Conservation (phyloP, 2,329 filamentous ascomycete species). For the Trichophyton simii region DNA sequence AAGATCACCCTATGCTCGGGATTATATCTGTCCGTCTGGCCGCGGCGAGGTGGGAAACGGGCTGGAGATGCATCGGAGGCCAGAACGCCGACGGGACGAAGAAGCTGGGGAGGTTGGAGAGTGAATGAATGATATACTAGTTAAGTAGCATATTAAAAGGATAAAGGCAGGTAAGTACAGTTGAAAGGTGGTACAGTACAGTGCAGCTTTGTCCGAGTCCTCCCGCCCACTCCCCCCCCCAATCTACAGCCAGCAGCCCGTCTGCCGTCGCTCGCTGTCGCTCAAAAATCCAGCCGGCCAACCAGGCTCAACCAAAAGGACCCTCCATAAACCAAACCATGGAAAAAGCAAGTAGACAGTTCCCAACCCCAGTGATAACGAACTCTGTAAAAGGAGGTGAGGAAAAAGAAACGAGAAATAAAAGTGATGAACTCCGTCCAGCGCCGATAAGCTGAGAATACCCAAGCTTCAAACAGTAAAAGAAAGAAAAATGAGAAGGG, state of each 20-base stretch:
- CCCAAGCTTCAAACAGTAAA: background rate
- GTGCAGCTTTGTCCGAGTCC: background rate
- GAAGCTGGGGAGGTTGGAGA: background rate
- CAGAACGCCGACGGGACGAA: background rate
- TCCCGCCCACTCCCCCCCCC: background rate
- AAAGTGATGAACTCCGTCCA: background rate
- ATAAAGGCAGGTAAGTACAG: background rate
- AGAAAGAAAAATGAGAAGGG: background rate
- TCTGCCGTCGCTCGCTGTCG: background rate
- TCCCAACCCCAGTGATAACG: background rate
- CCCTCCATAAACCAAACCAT: background rate
- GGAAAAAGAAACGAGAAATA: background rate
- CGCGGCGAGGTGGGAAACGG: too few relatives aligned
- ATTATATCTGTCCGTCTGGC: too few relatives aligned
- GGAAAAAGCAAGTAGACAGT: background rate
- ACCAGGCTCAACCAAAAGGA: background rate
- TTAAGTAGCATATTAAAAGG: slow-evolving; percentile 1
- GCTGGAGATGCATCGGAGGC: background rate
- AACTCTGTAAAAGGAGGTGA: too few relatives aligned
- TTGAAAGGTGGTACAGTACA: background rate
- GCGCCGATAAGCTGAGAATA: slow-evolving; percentile 2
- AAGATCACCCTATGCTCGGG: too few relatives aligned
- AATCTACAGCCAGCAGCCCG: background rate
- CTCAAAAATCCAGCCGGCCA: background rate
- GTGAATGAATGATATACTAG: background rate